Evolutionary conservation across 345 rosid species (phyloP).

Genomic region (Ailanthus altissimus): DNA sequence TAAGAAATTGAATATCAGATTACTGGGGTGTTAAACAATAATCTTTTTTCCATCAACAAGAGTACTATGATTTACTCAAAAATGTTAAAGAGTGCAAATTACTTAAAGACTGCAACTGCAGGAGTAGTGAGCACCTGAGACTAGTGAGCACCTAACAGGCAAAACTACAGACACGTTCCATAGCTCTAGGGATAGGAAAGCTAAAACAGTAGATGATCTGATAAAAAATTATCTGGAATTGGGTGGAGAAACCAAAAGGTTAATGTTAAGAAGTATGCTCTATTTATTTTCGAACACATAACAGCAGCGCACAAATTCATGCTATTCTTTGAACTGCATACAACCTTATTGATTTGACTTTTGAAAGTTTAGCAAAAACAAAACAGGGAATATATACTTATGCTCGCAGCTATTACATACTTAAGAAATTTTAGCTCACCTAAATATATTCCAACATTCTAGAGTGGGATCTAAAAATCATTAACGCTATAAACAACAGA

Average conservation of each 20-base stretch:
- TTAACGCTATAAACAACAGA: not conserved
- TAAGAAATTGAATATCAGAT: not conserved
- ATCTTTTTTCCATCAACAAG: not conserved
- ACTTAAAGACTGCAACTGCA: no score
- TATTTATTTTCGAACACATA: not conserved
- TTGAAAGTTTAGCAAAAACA: not conserved
- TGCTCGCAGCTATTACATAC: not conserved
- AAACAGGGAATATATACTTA: not conserved
- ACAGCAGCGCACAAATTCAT: not conserved
- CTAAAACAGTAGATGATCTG: not conserved
- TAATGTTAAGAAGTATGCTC: not conserved
- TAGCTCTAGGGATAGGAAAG: not conserved
- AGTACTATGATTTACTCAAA: not conserved
- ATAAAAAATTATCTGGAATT: not conserved
- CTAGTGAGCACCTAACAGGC: not conserved
- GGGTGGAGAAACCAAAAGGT: not conserved
- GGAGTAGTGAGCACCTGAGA: not conserved
- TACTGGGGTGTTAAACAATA: not conserved
- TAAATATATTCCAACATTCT: not conserved
- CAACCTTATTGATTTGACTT: not conserved
- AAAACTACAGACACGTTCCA: not conserved
- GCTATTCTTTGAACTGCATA: not conserved
- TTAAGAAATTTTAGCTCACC: not conserved
- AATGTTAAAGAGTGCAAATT: not conserved
- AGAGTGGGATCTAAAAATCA: not conserved